Evolutionary conservation across 768 basidiomycete species (phyloP).

Genomic region (Tulasnella sp.): DNA sequence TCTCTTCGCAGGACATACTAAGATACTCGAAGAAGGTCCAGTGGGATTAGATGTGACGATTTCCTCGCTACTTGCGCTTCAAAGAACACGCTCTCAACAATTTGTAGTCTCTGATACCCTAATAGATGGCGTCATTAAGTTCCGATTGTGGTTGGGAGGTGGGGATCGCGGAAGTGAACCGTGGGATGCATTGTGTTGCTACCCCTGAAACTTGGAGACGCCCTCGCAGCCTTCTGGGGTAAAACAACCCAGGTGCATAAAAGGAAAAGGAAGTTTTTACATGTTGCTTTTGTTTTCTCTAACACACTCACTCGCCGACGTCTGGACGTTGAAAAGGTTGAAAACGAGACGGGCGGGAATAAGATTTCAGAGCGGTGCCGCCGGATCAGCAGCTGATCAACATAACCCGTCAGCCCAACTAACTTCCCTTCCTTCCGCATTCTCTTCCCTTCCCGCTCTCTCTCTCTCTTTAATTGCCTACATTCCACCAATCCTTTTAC

Average conservation of each 20-base stretch:
- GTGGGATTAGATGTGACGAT: constrained; percentile 11
- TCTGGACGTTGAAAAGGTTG: too few species aligned
- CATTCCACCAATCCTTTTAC: background rate
- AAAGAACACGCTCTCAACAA: background rate
- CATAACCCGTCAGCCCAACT: background rate
- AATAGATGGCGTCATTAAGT: background rate
- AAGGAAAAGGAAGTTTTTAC: background rate
- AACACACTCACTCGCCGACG: background rate
- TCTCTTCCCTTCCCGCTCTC: background rate
- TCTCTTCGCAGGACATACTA: constrained; percentile 1
- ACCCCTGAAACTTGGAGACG: background rate
- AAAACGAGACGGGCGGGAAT: background rate
- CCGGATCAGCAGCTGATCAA: background rate
- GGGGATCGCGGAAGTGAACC: background rate
- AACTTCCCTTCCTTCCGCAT: background rate
- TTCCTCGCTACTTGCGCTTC: background rate
- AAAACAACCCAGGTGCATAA: background rate
- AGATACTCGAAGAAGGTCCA: constrained; percentile 11
- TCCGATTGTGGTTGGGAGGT: background rate
- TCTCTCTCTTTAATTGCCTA: background rate
- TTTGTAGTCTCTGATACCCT: background rate
- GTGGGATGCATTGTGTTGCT: background rate
- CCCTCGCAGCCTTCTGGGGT: background rate
- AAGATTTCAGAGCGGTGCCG: background rate
- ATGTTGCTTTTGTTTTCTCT: background rate